Evolutionary conservation across 2,329 filamentous ascomycete species (phyloP), one percentile per base, ranked within the genome.

Genomic region (Tolypocladium capitatum): DNA sequence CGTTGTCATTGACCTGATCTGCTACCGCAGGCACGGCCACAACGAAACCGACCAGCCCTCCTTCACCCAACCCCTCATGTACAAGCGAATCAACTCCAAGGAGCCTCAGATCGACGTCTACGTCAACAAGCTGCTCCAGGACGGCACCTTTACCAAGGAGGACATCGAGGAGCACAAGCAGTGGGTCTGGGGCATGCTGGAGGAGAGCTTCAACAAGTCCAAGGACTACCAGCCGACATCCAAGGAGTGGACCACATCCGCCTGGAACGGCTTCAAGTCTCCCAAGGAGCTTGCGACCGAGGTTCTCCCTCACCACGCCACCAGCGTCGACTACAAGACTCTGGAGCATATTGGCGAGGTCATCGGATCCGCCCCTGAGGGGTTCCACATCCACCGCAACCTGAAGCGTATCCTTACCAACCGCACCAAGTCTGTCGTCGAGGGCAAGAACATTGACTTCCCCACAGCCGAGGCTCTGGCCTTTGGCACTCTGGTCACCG

Each of bases 61-160:
- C 36, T 98, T 98, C 76, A 98, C 92, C n/a, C 92, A 98, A 67
- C 92, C 92, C 36, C 73, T 96, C 58, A 98, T 98, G 92, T 98
- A 98, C 80, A 96, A 97, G 82, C 86, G 86, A 61, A 97, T 98
- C 63, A 79, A 82, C 57, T 76, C 83, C 51, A 88, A 97, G 66
- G 78, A 84, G 54, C 81, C 84, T 42, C 86, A 92, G 64, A 82
- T 98, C 50, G 84, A 94, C 63, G 86, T 87, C 60, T 98, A 98
- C 65, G 80, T 92, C 56, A 80, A 94, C 62, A 86, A 95, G 75
- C 82, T 98, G 47, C 75, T 96, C 40, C 76, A 88, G 53, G 90
- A 96, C 62, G 88, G 90, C 58, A 94, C 86, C 47, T 98, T 98
- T 72, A 95, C 87, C 56, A 91, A 95, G 72, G 90, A 92, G 60